phyloP scores from a whole-genome alignment of 2,329 filamentous ascomycete species.

The Curvularia lunata region DNA sequence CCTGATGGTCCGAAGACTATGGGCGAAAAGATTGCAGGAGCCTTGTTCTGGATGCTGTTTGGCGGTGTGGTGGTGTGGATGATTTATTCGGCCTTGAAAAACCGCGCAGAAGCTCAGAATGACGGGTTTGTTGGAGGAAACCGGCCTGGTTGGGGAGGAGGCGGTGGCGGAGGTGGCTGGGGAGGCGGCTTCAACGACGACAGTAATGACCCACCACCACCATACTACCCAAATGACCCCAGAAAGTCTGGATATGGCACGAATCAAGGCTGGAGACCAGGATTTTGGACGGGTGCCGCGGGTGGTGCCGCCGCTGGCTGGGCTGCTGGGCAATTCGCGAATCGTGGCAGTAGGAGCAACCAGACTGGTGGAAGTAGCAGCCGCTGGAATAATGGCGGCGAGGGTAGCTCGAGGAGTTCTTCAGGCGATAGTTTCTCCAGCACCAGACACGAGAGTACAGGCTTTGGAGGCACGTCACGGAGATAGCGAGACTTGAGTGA shows the following conservation, averaged over 20 bases:
- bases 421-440: constrained; percentile 51
- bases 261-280: constrained; percentile 67
- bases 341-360: constrained; percentile 47
- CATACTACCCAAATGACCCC: constrained; percentile 49
- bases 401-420: constrained; percentile 46
- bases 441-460: constrained; percentile 70
- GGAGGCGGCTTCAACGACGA: constrained; percentile 41
- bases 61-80: constrained; percentile 67
- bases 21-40: constrained; percentile 39
- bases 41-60: constrained; percentile 69
- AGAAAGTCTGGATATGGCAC: constrained; percentile 35
- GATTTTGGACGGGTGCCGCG: constrained; percentile 75
- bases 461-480: constrained; percentile 71
- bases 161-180: constrained; percentile 53
- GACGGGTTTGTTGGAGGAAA: constrained; percentile 32
- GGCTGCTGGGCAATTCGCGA: constrained; percentile 57
- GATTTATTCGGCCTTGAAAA: constrained; percentile 60
- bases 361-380: constrained; percentile 46
- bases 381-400: constrained; percentile 47
- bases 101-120: constrained; percentile 34
- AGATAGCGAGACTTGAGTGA: constrained; percentile 26
- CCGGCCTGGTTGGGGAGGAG: constrained; percentile 48
- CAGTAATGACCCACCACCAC: constrained; percentile 58
- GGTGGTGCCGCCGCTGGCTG: constrained; percentile 74
- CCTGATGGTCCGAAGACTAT: constrained; percentile 48